Evolutionary conservation across 192 early-diverging fungal genomes (phyloP), one percentile per base, ranked within the genome.

Genomic region (Diversispora eburnea): DNA sequence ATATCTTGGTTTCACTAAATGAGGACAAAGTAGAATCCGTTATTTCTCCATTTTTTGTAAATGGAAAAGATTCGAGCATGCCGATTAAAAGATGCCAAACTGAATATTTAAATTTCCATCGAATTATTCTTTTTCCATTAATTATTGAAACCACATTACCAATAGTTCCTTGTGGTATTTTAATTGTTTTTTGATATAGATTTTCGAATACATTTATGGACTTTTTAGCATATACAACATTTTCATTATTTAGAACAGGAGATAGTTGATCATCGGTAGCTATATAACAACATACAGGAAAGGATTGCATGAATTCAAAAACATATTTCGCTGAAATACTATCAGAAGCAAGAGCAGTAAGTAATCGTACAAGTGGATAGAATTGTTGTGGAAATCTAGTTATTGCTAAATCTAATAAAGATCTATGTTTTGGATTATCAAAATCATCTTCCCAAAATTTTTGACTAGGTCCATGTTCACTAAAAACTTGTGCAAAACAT

Each of bases 341-440:
- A 47, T 76, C 75, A 0, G 77, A 63, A 0, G 80, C 70, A 5
- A 81, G 62, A 9, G 80, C 72, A n/a, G 51, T 70, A 20, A 78
- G 41, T 4, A 81, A 56, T 47, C 76, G 25, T 43, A 78, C 25
- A 8, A 81, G 20, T 19, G 80, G 75, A 33, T 75, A 72, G 33
- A 78, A 73, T 8, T 77, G 61, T 15, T 76, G 43, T 8, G 80
- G 80, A 67, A 81, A 81, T 3, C 75, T 75, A 33, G 77, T 72
- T 0, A 75, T 75, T 8, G 80, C 73, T 2, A 72, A 68, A 48
- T 78, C 73, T 42, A 81, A 68, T 68, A 68, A 68, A 25, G 51
- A 63, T 45, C 15, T 41, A 52, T 48, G 48, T 39, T 54, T 54
- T 17, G 39, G 47, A 41, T 33, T 22, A 41, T 45, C 19, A 22